phyloP scores from a whole-genome alignment of 345 rosid species.

The Rhodamnia argentea region DNA sequence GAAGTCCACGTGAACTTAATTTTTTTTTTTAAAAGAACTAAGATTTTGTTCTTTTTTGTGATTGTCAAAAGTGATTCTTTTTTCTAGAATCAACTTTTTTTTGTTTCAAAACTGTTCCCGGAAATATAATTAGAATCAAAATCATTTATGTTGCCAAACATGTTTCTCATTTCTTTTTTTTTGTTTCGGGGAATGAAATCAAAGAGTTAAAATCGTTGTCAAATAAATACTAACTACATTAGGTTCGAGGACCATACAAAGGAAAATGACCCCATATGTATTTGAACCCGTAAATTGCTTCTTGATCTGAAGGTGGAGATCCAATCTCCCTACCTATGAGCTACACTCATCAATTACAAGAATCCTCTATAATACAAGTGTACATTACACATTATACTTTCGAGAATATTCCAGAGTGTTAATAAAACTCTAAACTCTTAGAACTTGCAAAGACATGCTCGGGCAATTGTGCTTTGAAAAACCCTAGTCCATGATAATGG shows the following conservation, averaged over 20 bases:
- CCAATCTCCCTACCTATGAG: fast-evolving
- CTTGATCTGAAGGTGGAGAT: fast-evolving
- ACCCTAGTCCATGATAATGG: background rate
- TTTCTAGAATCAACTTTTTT: no score
- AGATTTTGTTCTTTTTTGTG: no score
- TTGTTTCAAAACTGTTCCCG: no score
- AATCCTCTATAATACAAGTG: background rate
- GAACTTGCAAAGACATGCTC: fast-evolving
- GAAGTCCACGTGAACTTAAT: no score
- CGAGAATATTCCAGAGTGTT: background rate
- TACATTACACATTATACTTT: background rate
- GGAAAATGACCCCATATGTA: background rate
- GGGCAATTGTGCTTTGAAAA: background rate
- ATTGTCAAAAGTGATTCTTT: no score
- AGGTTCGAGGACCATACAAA: background rate
- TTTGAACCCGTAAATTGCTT: background rate
- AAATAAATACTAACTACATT: no score
- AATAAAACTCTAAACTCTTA: background rate
- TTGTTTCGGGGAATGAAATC: no score
- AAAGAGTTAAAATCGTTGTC: no score
- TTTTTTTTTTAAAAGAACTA: no score
- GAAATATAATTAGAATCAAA: no score
- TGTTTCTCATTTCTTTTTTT: no score
- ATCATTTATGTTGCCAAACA: no score
- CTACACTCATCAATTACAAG: background rate